phyloP scores from a whole-genome alignment of 2,329 filamentous ascomycete species.

The Epichloe amarillans region DNA sequence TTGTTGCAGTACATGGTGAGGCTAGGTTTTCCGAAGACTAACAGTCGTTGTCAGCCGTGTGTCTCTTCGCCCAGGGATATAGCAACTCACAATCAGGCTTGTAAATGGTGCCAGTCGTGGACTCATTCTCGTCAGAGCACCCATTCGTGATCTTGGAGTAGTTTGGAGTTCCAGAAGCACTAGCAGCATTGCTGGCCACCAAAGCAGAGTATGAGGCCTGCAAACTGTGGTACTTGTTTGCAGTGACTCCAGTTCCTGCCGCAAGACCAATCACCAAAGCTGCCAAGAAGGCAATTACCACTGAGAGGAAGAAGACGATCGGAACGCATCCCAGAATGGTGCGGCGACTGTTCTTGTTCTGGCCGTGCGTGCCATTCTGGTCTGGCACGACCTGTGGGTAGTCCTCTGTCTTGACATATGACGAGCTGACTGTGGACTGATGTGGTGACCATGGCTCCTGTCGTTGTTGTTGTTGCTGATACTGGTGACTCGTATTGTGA shows the following conservation, averaged over 20 bases:
- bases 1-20: conserved; percentile 32
- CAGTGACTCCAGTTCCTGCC: conserved; percentile 29
- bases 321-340: conserved; percentile 15
- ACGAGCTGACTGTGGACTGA: background rate
- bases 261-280: conserved; percentile 30
- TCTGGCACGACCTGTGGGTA: background rate
- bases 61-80: background rate
- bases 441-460: background rate
- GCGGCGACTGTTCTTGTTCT: background rate
- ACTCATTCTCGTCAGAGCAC: conserved; percentile 22
- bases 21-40: conserved; percentile 23
- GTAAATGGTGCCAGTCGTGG: conserved; percentile 16
- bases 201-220: conserved; percentile 13
- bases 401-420: background rate
- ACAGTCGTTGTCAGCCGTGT: background rate
- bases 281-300: conserved; percentile 25
- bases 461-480: background rate
- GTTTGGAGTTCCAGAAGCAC: background rate
- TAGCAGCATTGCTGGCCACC: background rate
- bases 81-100: background rate
- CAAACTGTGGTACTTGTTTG: conserved; percentile 14
- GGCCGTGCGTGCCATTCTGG: background rate
- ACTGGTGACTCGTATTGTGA: background rate
- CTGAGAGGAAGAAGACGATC: conserved; percentile 27
- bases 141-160: conserved; percentile 22